Percentiles rank a stretch among this genome's conserved stretches.
These are phyloP conservation scores for Rhodomyrtus psidioides DNA, from an alignment of 441 rosid genomes.

Conservation along the genomic window DNA sequence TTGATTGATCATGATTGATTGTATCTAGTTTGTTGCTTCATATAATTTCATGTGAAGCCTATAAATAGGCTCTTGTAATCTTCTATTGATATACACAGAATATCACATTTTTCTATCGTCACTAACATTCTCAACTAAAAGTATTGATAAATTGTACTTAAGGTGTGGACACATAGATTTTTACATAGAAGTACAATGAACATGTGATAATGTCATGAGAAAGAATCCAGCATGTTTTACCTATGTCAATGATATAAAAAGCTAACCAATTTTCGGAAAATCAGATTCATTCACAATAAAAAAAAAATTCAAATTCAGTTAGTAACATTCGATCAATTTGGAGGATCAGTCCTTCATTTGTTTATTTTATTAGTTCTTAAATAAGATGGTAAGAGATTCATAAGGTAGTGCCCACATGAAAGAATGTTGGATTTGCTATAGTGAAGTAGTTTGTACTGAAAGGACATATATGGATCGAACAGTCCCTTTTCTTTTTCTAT, in stretches of 20 bases:
- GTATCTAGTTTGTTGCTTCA: no score
- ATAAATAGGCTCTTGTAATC: no score
- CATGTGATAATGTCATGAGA: not conserved
- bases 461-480: not conserved
- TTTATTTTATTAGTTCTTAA: no score
- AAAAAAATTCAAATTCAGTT: not conserved
- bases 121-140: not conserved
- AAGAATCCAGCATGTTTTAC: not conserved
- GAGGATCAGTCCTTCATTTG: not conserved
- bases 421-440: not conserved
- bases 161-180: not conserved
- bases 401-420: not conserved
- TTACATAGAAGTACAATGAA: not conserved
- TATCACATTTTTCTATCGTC: no score
- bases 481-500: not conserved
- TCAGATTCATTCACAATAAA: not conserved
- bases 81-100: no score
- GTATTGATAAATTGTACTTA: not conserved
- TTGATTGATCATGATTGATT: no score
- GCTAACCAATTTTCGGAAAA: not conserved
- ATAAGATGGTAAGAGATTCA: not conserved
- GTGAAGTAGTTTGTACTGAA: not conserved
- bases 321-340: not conserved
- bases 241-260: not conserved
- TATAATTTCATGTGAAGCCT: no score